These are phyloP conservation scores for Lasiodiplodia gonubiensis DNA, from an alignment of 2,329 filamentous ascomycete species.

Conservation along the genomic window DNA sequence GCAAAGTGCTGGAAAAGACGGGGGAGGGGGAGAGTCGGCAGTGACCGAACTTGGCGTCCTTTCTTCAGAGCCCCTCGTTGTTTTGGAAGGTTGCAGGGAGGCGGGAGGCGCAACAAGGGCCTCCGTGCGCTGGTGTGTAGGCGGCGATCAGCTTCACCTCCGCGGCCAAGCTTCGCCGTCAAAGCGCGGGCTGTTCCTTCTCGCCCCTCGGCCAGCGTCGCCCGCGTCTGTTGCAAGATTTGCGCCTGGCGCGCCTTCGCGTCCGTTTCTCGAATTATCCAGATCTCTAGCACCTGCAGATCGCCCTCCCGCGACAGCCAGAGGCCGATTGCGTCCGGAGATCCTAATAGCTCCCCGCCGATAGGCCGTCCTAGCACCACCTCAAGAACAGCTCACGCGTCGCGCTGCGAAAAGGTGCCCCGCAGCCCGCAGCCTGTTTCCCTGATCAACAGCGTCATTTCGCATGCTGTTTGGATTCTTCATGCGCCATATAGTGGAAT, in stretches of 20 bases:
- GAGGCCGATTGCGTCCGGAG: constrained; percentile 7
- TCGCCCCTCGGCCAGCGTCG: not conserved
- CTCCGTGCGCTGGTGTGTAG: constrained; percentile 2
- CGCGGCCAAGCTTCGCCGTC: constrained; percentile 21
- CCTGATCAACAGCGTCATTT: constrained; percentile 10
- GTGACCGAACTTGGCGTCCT: not conserved
- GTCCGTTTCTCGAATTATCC: constrained; percentile 16
- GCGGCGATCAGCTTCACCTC: constrained; percentile 17
- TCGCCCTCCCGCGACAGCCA: not conserved
- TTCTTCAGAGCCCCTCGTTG: constrained; percentile 18
- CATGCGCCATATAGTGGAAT: constrained; percentile 9
- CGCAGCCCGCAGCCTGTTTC: not conserved
- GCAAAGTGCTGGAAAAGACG: constrained; percentile 1
- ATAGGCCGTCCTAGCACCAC: not conserved
- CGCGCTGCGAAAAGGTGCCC: too few relatives aligned
- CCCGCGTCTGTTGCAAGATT: not conserved
- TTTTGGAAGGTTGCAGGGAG: constrained; percentile 4
- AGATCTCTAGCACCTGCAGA: constrained; percentile 11
- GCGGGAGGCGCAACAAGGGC: constrained; percentile 10
- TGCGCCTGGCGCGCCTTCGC: not conserved
- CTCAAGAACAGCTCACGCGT: not conserved
- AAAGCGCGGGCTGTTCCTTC: not conserved
- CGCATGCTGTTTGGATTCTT: constrained; percentile 1
- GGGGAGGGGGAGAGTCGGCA: not conserved
- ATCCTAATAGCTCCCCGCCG: constrained; percentile 20